Base-by-base conservation (phyloP, 169 alveolate genomes). In the Cystoisospora suis region DNA sequence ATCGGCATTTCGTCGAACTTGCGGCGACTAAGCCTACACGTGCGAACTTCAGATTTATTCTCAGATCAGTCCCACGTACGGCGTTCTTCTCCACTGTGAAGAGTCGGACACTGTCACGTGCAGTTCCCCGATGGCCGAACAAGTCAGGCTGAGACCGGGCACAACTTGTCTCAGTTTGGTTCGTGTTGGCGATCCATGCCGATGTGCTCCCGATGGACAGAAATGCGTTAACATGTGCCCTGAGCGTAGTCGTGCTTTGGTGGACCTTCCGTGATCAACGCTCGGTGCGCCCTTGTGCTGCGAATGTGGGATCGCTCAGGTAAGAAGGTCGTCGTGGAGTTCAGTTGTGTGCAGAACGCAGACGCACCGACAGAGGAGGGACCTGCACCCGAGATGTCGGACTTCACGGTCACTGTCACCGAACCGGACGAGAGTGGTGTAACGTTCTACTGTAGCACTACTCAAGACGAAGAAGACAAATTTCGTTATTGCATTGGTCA, bases 351-450 rank as follows among this genome's bases (percentile, higher is more conserved):
- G 23, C 94, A 96, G 59, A 97, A 97, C 65, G 95, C 94, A 75
- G 97, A 96, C 86, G 96, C 97, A 38, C 97, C 95, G 79, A 97
- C 97, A 38, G 97, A 96, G 65, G 97, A 94, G 90, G 95, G 95
- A 32, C 96, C 96, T 79, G 42, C 32, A 32, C 96, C 98, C 36
- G 98, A 96, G 93, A 94, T 94, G 96, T 95, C 98, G 5, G 98
- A 96, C 92, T 96, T 96, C 91, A 95, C 98, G 53, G 97, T 96
- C 36, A 95, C 98, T 23, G 96, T 96, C 42, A 97, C 96, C 93
- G 94, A 95, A 44, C 87, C 90, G 61, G 83, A 72, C 83, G 97
- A 97, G 70, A 89, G 85, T 47, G 98, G 98, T 17, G 89, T 96
- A 46, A 96, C 96, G 34, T 96, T 96, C 92, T 96, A 95, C 95